Evolutionary conservation across 139 green algal species (phyloP), one percentile per base, ranked within the genome.

Genomic region (Desmodesmus armatus): DNA sequence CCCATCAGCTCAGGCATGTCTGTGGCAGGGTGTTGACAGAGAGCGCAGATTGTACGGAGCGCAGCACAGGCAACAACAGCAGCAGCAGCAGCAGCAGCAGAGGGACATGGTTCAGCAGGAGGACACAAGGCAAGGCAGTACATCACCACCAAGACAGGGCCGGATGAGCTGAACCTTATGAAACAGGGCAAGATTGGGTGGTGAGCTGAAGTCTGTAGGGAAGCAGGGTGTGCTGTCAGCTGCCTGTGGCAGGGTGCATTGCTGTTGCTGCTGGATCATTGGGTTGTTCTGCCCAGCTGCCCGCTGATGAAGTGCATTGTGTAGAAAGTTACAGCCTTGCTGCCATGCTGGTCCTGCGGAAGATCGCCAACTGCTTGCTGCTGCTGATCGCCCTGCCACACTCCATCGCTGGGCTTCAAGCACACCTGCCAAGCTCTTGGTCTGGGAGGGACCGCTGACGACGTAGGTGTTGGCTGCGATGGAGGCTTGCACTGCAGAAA

Each of bases 381-480:
- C 39, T 84, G 77, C 60, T 63, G 41, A 40, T 4, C 0, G 2
- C n/a, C n/a, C 23, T 79, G 71, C 41, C 17, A n/a, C n/a, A n/a
- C n/a, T n/a, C n/a, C n/a, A 19, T 17, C 13, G 33, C 35, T 39
- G 58, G 23, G 40, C 55, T 51, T 35, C 79, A 63, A 70, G 37
- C 84, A 37, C 66, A 85, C 70, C 84, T 84, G 84, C 40, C 37
- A 85, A 7, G 83, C 85, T 93, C 89, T 94, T 94, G 51, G 86
- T 91, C 58, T 89, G 82, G 6, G 95, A 95, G 31, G 93, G 90
- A 2, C 80, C 98, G 85, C 92, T 97, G 74, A 99, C 96, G 7
- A 99, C 97, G 87, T 98, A 99, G 63, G 98, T 99, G 94, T 99
- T 99, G 70, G 98, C 98, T 15, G 92, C 94, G 78, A 99, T 99